These are phyloP conservation scores for Hyaloscypha variabilis DNA, from an alignment of 495 filamentous ascomycete genomes.

Conservation along the genomic window DNA sequence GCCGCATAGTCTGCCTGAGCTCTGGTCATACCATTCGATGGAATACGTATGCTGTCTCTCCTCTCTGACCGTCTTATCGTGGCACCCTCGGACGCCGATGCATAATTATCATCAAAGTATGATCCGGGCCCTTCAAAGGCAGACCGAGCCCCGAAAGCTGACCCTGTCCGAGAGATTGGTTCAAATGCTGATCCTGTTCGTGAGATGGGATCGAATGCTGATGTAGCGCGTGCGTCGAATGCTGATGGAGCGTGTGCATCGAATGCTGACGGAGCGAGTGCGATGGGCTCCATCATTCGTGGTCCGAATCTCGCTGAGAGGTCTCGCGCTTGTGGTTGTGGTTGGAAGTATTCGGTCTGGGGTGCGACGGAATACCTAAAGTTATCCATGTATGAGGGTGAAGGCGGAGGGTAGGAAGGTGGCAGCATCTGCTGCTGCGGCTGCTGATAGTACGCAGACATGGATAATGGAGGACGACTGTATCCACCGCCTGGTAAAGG, in stretches of 20 bases:
- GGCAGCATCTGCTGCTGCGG: neutral
- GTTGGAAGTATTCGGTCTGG: slow-evolving; percentile 5
- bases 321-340: slow-evolving; percentile 1
- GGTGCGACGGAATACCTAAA: slow-evolving; percentile 8
- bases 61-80: neutral
- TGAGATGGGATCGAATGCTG: slow-evolving; percentile 12
- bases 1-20: slow-evolving; percentile 12
- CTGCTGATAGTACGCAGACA: slow-evolving; percentile 23
- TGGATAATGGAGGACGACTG: slow-evolving; percentile 24
- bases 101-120: slow-evolving; percentile 29
- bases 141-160: slow-evolving; percentile 24
- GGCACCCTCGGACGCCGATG: slow-evolving; percentile 19
- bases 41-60: slow-evolving; percentile 25
- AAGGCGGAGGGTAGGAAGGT: slow-evolving; percentile 25
- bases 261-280: slow-evolving; percentile 14
- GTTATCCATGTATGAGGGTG: slow-evolving; percentile 7
- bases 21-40: slow-evolving; percentile 9
- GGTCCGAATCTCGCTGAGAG: neutral
- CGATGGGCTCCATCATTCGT: slow-evolving; percentile 17
- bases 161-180: slow-evolving; percentile 19
- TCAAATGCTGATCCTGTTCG: slow-evolving; percentile 8
- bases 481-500: slow-evolving; percentile 8
- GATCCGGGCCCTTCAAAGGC: neutral
- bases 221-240: too few species aligned
- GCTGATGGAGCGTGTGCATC: neutral